Base-by-base conservation (phyloP, 1,139 yeast genomes). In the Scheffersomyces illinoinensis region DNA sequence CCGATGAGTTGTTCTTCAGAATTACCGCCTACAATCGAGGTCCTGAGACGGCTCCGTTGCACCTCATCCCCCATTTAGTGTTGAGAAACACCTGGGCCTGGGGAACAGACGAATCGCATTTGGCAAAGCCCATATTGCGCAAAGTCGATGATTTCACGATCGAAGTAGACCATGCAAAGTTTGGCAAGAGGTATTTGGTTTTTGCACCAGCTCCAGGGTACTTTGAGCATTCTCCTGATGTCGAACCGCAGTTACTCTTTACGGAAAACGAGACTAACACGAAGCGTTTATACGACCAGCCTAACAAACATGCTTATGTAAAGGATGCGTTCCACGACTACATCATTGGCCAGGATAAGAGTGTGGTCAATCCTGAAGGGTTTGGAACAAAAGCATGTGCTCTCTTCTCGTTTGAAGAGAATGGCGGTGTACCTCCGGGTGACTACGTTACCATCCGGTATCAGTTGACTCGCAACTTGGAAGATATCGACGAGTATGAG, bases 31-130 rank as follows among this genome's bases (percentile, higher is more conserved):
- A 91, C 72, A 93, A 93, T 71, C 82, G 98, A 66, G 89, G 96
- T 50, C 85, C 85, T 57, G 87, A 90, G 59, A 84, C 96, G 2
- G 97, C 97, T 26, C 97, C 97, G 1, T 78, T 93, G 62, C 97
- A 93, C 74, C 83, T 93, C 56, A 75, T 91, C 60, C 98, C 98
- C 7, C 98, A 93, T 68, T 76, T 91, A 54, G 87, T 90, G 65
- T 91, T 89, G 74, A 85, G 98, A 77, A 93, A 93, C 73, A 91
- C 97, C 39, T 93, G 98, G 98, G 80, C 90, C 19, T 93, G 98
- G 97, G 93, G 93, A 50, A 73, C 81, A 39, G 85, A 84, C 59
- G 84, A 84, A 61, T 81, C 82, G 56, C 76, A 79, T 53, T 67
- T 72, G 53, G 75, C 73, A 12, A 85, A 84, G 66, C 96, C 96